Base-by-base conservation (phyloP, 352 stramenopile species). In the Phytophthora foliorum region DNA sequence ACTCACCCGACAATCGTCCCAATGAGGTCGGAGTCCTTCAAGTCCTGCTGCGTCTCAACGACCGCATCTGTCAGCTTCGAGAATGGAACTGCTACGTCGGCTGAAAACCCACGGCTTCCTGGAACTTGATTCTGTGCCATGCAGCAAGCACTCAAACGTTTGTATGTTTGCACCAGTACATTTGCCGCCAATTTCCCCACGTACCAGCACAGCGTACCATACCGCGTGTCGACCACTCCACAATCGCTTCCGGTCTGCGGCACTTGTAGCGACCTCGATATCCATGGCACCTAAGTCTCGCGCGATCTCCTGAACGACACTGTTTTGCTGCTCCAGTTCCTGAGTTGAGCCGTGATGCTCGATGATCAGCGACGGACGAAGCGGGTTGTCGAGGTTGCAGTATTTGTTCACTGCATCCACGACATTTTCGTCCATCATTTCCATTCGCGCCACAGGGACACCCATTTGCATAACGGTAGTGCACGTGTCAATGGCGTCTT, bases 1-100 rank as follows among this genome's bases (percentile, higher is more conserved):
- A 60, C 52, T n/a, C 60, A 92, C 84, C 85, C 84, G 69, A 99
- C 95, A 69, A 97, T 97, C 14, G 84, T 93, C 32, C 93, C 94
- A 51, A 97, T 78, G 6, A 99, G 74, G 1, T 79, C 77, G 0
- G 86, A 86, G 46, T 91, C 75, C 34, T 91, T 81, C 21, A 99
- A 72, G 63, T 99, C 93, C 34, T 83, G 62, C 49, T 97, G 92
- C 8, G 93, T 99, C 61, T 92, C 90, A 24, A 90, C 77, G 38
- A 99, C 96, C 13, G 98, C 76, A 48, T 97, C 84, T 3, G 97
- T 80, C 27, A 99, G 88, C 31, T 92, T 85, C 8, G 91, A 97
- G 34, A 99, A 80, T 2, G 97, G 97, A 13, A 99, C 97, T 63
- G 94, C 98, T 14, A 98, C 96, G 78, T 99, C 97, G 11, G 97